Conservation (phyloP, 306 rosid genomes). For the Lagenaria siceraria region DNA sequence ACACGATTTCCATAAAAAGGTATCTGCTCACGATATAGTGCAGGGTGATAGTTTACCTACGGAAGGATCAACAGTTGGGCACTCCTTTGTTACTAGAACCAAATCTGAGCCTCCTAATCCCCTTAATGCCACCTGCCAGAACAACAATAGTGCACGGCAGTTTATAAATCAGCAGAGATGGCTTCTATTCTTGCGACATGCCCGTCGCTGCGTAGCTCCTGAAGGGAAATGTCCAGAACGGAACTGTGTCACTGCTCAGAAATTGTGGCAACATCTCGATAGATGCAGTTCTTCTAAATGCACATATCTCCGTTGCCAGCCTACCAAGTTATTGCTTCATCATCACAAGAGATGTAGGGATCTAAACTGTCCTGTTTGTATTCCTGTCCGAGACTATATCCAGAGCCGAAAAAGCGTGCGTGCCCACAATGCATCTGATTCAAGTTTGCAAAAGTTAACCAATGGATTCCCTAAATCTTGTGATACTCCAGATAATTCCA, state of each 20-base stretch:
- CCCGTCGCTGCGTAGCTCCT: slow-evolving; percentile 59
- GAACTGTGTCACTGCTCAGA: slow-evolving; percentile 47
- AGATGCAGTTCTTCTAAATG: slow-evolving; percentile 38
- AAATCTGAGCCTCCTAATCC: slow-evolving; percentile 30
- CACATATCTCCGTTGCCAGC: slow-evolving; percentile 49
- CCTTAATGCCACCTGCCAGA: slow-evolving; percentile 11
- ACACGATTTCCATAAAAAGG: slow-evolving; percentile 36
- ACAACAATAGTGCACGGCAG: slow-evolving; percentile 14
- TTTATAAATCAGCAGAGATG: slow-evolving; percentile 73
- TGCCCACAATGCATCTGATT: slow-evolving; percentile 20
- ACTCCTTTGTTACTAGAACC: slow-evolving; percentile 34
- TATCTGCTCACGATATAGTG: slow-evolving; percentile 60
- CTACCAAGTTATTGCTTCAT: slow-evolving; percentile 48
- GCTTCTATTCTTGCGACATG: slow-evolving; percentile 88
- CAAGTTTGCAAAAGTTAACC: slow-evolving; percentile 38
- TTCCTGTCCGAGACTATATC: slow-evolving; percentile 45
- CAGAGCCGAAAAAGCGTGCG: slow-evolving; percentile 24
- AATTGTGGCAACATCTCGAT: slow-evolving; percentile 60
- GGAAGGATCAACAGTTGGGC: slow-evolving; percentile 56
- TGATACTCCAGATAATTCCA: slow-evolving; percentile 26
- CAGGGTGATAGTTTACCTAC: slow-evolving; percentile 71
- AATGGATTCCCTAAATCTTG: slow-evolving; percentile 48
- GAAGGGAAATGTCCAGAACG: slow-evolving; percentile 72
- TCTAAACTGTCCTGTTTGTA: slow-evolving; percentile 75
- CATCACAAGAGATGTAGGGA: slow-evolving; percentile 62